These are phyloP conservation scores for Xylaria hypoxylon DNA, from an alignment of 2,329 filamentous ascomycete species.

Conservation along the genomic window DNA sequence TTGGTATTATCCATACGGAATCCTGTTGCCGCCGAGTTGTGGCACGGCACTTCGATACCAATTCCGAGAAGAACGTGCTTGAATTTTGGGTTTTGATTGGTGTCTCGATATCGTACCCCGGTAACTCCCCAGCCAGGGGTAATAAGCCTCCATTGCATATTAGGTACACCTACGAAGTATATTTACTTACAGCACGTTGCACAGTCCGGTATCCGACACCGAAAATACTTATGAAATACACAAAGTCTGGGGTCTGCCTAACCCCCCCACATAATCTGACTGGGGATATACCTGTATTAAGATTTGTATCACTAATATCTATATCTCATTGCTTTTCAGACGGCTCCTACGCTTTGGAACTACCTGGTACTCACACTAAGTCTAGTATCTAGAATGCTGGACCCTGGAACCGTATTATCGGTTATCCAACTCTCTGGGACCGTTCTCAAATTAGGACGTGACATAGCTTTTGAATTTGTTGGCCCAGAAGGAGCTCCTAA, in stretches of 20 bases:
- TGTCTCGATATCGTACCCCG: constrained; percentile 17
- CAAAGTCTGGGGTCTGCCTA: constrained; percentile 5
- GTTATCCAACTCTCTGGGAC: constrained; percentile 43
- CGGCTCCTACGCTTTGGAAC: constrained; percentile 28
- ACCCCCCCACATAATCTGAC: constrained; percentile 22
- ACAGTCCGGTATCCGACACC: background rate
- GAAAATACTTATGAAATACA: background rate
- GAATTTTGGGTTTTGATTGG: constrained; percentile 22
- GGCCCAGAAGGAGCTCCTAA: constrained; percentile 37
- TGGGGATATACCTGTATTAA: background rate
- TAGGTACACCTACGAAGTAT: too few relatives aligned
- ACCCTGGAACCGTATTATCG: constrained; percentile 41
- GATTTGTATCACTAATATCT: constrained; percentile 15
- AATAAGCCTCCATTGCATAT: too few relatives aligned
- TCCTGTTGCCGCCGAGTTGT: constrained; percentile 2
- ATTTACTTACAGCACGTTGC: too few relatives aligned
- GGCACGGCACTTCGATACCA: constrained; percentile 4
- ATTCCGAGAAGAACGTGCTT: constrained; percentile 26
- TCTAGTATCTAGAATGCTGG: constrained; percentile 39
- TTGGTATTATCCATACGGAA: background rate
- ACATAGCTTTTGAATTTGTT: constrained; percentile 41
- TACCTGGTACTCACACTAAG: background rate
- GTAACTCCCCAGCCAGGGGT: background rate
- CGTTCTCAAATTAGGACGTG: constrained; percentile 41
- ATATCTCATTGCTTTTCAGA: constrained; percentile 32